Conservation (phyloP, 192 early-diverging fungal species). For the Podila horticola region DNA sequence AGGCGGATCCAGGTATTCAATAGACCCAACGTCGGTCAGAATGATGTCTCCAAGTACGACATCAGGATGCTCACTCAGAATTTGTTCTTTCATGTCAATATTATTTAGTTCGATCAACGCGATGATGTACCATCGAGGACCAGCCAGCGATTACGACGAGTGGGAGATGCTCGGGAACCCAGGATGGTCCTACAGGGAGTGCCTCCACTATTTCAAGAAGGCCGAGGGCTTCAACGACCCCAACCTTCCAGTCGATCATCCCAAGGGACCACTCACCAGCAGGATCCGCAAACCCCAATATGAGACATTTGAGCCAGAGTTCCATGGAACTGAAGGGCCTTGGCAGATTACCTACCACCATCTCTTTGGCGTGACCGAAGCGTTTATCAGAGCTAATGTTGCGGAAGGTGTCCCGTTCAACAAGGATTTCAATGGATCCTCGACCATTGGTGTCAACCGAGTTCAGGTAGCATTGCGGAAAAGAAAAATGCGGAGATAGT, state of each 20-base stretch:
- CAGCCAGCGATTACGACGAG: constrained; percentile 42
- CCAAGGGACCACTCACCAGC: constrained; percentile 24
- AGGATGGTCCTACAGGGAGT: constrained; percentile 47
- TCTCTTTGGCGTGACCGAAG: constrained; percentile 7
- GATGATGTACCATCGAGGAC: constrained; percentile 54
- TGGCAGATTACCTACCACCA: constrained; percentile 42
- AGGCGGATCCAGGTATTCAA: constrained; percentile 8
- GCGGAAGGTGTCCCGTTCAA: constrained; percentile 34
- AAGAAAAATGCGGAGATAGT: neutral
- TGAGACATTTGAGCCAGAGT: constrained; percentile 31
- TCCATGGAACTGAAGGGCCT: constrained; percentile 25
- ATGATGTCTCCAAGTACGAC: too few relatives aligned
- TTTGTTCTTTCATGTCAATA: neutral
- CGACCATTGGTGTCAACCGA: constrained; percentile 27
- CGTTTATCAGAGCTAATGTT: constrained; percentile 20
- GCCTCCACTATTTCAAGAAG: constrained; percentile 36
- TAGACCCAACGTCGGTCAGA: too few relatives aligned
- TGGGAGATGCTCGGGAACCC: constrained; percentile 38
- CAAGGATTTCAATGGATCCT: constrained; percentile 37
- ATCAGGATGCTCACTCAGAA: neutral
- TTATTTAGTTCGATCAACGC: constrained; percentile 41
- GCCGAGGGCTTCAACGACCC: constrained; percentile 34
- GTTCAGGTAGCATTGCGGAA: constrained; percentile 5
- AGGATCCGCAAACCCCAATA: constrained; percentile 18
- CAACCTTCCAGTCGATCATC: constrained; percentile 24